Evolutionary conservation across 1,284 basidiomycete genomes (phyloP), one percentile per base, ranked within the genome.

Genomic region (Pseudozyma sp.): DNA sequence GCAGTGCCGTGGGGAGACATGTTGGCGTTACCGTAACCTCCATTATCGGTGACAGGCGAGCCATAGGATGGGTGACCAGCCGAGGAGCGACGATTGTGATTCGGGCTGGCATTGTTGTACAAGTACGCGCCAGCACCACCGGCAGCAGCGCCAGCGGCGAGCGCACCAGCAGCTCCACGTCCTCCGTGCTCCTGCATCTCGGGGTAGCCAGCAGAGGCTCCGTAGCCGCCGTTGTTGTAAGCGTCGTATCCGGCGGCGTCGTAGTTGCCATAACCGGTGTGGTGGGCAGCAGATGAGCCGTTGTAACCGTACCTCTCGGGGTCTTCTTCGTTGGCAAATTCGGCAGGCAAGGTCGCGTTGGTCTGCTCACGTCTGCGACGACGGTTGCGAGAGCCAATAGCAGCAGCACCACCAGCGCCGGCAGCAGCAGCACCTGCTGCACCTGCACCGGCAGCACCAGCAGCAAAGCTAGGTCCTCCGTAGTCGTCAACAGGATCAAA

Each of bases 401-500:
- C 59, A n/a, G 56, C 69, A 14, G 52, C 76, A 16, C 50, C 78
- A 11, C 36, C 63, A n/a, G 49, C 49, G 7, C 49, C 35, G 3
- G 38, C 53, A 5, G 31, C 53, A 35, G 53, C 53, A 9, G 53
- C 53, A 25, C 18, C 48, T n/a, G 42, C 45, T 3, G 59, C 67
- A 38, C 60, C 66, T 6, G 44, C 54, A 19, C 16, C 70, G 13
- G 43, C 70, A n/a, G 50, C 69, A 39, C 51, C 70, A 49, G 48
- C 67, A 39, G 52, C 74, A 16, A 42, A 58, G 19, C 42, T 55
- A 16, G 57, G 52, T 13, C 38, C 36, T 11, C 52, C 52, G 40
- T 74, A 56, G 13, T 69, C 71, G 31, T 74, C 59, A 25, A 71
- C 62, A 52, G 76, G 76, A 56, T 80, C 69, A 36, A 80, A 79